Base-by-base conservation (phyloP, 768 basidiomycete genomes). In the Xerocomellus intermedius region DNA sequence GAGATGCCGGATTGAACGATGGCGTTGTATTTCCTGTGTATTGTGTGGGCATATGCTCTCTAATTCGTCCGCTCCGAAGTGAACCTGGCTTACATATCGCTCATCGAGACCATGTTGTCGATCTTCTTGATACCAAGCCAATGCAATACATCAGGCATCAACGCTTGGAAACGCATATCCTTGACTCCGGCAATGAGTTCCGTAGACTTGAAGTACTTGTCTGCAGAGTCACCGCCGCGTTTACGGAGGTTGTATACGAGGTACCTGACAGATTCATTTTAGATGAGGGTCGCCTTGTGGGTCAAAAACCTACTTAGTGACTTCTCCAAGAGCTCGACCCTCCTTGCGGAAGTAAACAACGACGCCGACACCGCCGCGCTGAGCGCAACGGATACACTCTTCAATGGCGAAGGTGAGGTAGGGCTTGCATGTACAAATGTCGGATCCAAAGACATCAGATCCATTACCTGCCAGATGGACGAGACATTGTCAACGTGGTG, bases 171-270 rank as follows among this genome's bases (percentile, higher is more conserved):
- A n/a, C 93, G 83, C 91, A 94, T 92, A 66, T 94, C 92, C 74
- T 93, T 91, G 22, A 97, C 94, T 9, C 95, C 95, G 0, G 95
- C 95, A 56, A 98, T 91, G 59, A 90, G 76, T 72, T 95, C 95
- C 0, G 96, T 98, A 6, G 87, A 85, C 68, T 89, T 87, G 80
- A 98, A 98, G 77, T 98, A 98, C 66, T 86, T 85, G 73, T 93
- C 87, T 1, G 96, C 96, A 1, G 83, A 84, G 73, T 98, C 96
- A 7, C 94, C 94, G 4, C 89, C 91, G 42, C 96, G 87, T 74
- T 98, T 98, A 55, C 96, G 87, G 10, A 94, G 82, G 74, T 98
- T 98, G 73, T 98, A 98, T 8, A 98, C 95, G 44, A 96, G 83
- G 72, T 94, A 93, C 64, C 86, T 91, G 55, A 37, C 22, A 22